Base-by-base conservation (phyloP, 805 yeast species). In the Debaryomyces castellii region DNA sequence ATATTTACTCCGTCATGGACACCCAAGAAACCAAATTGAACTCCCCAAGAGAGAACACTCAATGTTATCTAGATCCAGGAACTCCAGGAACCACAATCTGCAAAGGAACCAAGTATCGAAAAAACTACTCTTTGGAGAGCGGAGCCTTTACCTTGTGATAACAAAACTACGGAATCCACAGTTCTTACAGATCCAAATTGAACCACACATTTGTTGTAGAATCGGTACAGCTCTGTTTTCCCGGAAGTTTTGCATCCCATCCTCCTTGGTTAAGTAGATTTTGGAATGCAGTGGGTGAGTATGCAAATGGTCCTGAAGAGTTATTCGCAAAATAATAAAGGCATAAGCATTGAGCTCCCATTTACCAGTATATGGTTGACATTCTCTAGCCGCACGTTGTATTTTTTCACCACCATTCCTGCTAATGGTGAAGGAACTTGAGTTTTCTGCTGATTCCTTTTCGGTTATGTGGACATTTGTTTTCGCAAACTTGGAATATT, bases 261-360 rank as follows among this genome's bases (percentile, higher is more conserved):
- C 42, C 42, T n/a, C 36, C 42, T 30, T 43, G 46, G 30, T 43
- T 43, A 8, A 43, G 39, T 18, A 43, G 20, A 32, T 38, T 43
- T 30, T 43, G 46, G 23, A 43, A 43, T 8, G 41, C 41, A 7
- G 46, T 43, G 3, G 46, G 46, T 5, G 46, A 38, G 30, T 43
- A 43, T 7, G 41, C 27, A 23, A 38, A 43, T 2, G 46, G 46
- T 7, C 41, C 46, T 3, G 46, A 43, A 20, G 46, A 43, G 30
- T 43, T 37, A 23, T 43, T 43, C 4, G 46, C 46, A 43, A 43
- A 43, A 30, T 43, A 43, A 32, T 43, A 43, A 43, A 23, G 10
- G 38, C 41, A 32, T 43, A 43, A 9, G 41, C 42, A 25, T 25
- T 7, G 9, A 43, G 17, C 18, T 43, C 46, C 46, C 46, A 43